These are phyloP conservation scores for Moesziomyces parantarcticus DNA, from an alignment of 1,284 basidiomycete species.

Conservation along the genomic window DNA sequence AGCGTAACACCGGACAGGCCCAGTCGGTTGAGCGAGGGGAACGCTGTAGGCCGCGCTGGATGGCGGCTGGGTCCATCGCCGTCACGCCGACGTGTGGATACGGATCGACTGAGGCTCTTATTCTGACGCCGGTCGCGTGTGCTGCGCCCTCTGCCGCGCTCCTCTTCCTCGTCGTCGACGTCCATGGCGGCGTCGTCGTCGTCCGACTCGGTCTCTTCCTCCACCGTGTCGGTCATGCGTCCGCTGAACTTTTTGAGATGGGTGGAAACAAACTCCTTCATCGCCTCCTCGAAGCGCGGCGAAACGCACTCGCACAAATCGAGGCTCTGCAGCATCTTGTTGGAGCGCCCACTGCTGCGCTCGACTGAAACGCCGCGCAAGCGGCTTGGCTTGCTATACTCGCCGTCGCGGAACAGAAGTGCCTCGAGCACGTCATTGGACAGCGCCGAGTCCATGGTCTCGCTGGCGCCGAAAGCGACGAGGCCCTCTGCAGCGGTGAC, in stretches of 20 bases:
- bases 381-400: constrained; percentile 52
- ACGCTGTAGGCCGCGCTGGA: constrained; percentile 67
- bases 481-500: constrained; percentile 61
- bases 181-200: constrained; percentile 58
- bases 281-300: constrained; percentile 82
- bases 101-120: constrained; percentile 70
- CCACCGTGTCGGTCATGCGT: constrained; percentile 33
- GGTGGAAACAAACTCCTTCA: constrained; percentile 82
- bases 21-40: constrained; percentile 83
- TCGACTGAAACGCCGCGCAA: constrained; percentile 64
- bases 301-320: constrained; percentile 96
- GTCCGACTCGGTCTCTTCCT: constrained; percentile 50
- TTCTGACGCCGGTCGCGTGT: constrained; percentile 9
- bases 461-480: constrained; percentile 63
- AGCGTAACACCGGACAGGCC: constrained; percentile 85
- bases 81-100: constrained; percentile 63
- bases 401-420: constrained; percentile 64
- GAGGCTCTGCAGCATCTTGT: constrained; percentile 78
- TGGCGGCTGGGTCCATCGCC: constrained; percentile 51
- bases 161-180: constrained; percentile 71
- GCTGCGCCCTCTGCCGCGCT: constrained; percentile 65
- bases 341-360: constrained; percentile 38
- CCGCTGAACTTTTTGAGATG: constrained; percentile 73
- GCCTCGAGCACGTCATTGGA: constrained; percentile 64
- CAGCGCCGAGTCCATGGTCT: constrained; percentile 66